Base-by-base conservation (phyloP, 768 basidiomycete genomes). In the Lentinula raphanica region DNA sequence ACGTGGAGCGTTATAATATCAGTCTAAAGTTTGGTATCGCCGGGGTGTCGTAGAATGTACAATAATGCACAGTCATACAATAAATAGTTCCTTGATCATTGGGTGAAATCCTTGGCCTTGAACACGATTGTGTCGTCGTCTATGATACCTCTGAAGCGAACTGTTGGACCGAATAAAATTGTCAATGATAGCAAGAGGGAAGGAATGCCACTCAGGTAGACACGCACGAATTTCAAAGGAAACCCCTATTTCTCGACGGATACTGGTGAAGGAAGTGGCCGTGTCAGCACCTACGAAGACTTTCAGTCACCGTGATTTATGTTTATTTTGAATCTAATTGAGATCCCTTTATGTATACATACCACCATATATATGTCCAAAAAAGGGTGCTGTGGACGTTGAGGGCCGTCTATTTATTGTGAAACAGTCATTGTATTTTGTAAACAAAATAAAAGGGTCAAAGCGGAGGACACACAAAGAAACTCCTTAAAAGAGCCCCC, bases 221-320 rank as follows among this genome's bases (percentile, higher is more conserved):
- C 23, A 21, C 9, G 72, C 76, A 83, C 80, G 60, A 0, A 77
- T 77, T 17, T 71, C 74, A 63, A 83, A 83, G 0, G 69, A 69
- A 27, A 76, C 71, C n/a, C 80, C 82, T 58, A 81, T 82, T 2
- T 66, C 74, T 63, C 74, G 76, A 25, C 82, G 74, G 45, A 85
- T 78, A 62, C 81, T 83, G 4, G 82, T 84, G 65, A 84, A 84
- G 63, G 84, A 84, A 1, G n/a, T n/a, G n/a, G 84, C 65, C 13
- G 81, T 84, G 8, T 83, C 82, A 17, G 77, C 70, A 3, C 74
- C 81, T 82, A 38, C 0, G 17, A 9, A 28, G 19, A 9, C 31
- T 45, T 32, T 49, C 5, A 54, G 32, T 0, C 28, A 8, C 3
- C 17, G n/a, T n/a, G n/a, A n/a, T n/a, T n/a, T n/a, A n/a, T n/a